These are phyloP conservation scores for Colletotrichum sp. DNA, from an alignment of 2,329 filamentous ascomycete species.

Conservation along the genomic window DNA sequence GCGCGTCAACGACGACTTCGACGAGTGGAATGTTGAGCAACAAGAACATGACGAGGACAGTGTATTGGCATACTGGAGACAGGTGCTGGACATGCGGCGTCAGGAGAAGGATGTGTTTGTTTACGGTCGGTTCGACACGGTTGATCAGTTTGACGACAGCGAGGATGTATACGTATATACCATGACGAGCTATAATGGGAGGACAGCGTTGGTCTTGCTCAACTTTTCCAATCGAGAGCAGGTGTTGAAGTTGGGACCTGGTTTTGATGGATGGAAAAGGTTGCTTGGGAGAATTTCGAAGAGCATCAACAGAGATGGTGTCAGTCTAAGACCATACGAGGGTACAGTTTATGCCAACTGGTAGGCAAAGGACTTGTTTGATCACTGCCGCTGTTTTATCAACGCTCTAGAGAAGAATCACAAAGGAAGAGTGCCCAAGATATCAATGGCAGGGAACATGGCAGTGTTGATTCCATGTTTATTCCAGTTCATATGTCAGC, in stretches of 20 bases:
- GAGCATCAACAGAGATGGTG: background rate
- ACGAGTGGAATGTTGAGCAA: constrained; percentile 21
- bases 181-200: constrained; percentile 24
- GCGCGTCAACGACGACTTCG: constrained; percentile 28
- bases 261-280: background rate
- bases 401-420: background rate
- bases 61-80: constrained; percentile 24
- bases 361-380: background rate
- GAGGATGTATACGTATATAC: constrained; percentile 26
- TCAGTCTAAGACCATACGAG: background rate
- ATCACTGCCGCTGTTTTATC: background rate
- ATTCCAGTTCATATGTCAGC: background rate
- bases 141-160: constrained; percentile 12
- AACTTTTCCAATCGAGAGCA: background rate
- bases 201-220: constrained; percentile 25
- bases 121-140: constrained; percentile 15
- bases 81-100: constrained; percentile 19
- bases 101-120: constrained; percentile 26
- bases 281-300: background rate
- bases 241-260: background rate
- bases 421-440: background rate
- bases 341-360: background rate
- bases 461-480: background rate
- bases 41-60: constrained; percentile 20
- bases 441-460: background rate